Conservation (phyloP, 352 stramenopile genomes). For the Pythium vanterpoolii region DNA sequence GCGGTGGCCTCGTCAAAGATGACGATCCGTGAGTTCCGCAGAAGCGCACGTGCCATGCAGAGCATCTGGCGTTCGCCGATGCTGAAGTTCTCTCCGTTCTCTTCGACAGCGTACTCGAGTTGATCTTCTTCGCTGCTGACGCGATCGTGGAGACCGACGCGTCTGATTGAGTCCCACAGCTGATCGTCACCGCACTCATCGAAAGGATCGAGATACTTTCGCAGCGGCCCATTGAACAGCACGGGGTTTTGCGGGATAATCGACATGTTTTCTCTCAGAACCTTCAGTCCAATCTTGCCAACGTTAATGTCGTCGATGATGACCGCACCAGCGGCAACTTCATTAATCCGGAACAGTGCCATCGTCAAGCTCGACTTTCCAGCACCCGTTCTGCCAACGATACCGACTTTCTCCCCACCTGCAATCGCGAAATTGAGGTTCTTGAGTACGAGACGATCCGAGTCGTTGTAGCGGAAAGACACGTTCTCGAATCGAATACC, state of each 20-base stretch:
- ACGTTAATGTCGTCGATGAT: constrained; percentile 88
- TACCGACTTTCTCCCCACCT: constrained; percentile 71
- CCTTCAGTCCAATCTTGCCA: constrained; percentile 63
- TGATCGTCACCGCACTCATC: constrained; percentile 67
- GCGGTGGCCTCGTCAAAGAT: constrained; percentile 75
- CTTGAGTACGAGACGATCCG: constrained; percentile 39
- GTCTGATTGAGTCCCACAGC: constrained; percentile 45
- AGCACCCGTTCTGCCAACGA: constrained; percentile 87
- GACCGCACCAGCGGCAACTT: constrained; percentile 84
- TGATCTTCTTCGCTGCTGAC: constrained; percentile 23
- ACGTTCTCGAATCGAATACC: constrained; percentile 82
- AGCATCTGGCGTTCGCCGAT: constrained; percentile 35
- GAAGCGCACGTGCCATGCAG: constrained; percentile 80
- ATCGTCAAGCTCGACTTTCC: constrained; percentile 86
- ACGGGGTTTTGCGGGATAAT: constrained; percentile 94
- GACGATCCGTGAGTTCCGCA: constrained; percentile 65
- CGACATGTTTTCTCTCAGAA: constrained; percentile 77
- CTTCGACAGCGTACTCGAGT: constrained; percentile 81
- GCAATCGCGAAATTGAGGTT: constrained; percentile 44
- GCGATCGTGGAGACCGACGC: constrained; percentile 49
- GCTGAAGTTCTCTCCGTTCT: constrained; percentile 94
- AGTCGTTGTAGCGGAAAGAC: constrained; percentile 85
- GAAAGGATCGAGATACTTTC: constrained; percentile 91
- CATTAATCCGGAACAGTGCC: constrained; percentile 91
- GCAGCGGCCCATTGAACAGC: constrained; percentile 88